Base-by-base conservation (phyloP, 2,329 filamentous ascomycete genomes). In the Colletotrichum tabaci region DNA sequence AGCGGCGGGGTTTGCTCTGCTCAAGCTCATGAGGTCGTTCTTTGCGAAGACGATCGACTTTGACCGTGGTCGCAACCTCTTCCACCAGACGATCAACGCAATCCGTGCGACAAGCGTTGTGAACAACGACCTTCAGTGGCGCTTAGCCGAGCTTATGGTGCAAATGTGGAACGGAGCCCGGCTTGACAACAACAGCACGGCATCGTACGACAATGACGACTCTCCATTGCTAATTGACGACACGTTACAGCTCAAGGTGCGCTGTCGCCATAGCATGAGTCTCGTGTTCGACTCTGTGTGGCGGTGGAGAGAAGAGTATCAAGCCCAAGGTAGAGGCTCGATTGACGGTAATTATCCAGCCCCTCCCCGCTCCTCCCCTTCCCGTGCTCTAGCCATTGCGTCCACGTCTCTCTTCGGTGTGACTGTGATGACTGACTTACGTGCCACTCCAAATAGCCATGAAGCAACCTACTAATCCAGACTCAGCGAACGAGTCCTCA, bases 401-500 rank as follows among this genome's bases (percentile, higher is more conserved):
- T 74, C 73, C 58, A 73, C 64, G 71, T 73, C 67, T 68, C 63
- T 73, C 72, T 74, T 73, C 70, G 62, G 71, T 72, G 72, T 74
- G 71, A 72, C 73, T 74, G 71, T 72, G 71, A 71, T 74, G 73
- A 74, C 73, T 75, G 75, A 75, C 72, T 74, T 75, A 78, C 74
- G 76, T 77, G 78, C 77, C 73, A 76, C 75, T 74, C 75, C 78
- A 47, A 63, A 67, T 74, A 82, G 94, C 93, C 75, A 89, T 95
- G 72, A 95, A 96, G 79, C 94, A 96, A 78, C 94, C 94, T 53
- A 97, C 95, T 68, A 93, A 96, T 79, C 93, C 93, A 53, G 93
- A 96, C 80, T 94, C 92, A 64, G 89, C 90, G 77, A 91, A 91
- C 79, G 91, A 94, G 80, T 93, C 91, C 65, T 92, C 91, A 74